Conservation (phyloP, 2,329 filamentous ascomycete genomes). For the Akanthomyces muscarius region DNA sequence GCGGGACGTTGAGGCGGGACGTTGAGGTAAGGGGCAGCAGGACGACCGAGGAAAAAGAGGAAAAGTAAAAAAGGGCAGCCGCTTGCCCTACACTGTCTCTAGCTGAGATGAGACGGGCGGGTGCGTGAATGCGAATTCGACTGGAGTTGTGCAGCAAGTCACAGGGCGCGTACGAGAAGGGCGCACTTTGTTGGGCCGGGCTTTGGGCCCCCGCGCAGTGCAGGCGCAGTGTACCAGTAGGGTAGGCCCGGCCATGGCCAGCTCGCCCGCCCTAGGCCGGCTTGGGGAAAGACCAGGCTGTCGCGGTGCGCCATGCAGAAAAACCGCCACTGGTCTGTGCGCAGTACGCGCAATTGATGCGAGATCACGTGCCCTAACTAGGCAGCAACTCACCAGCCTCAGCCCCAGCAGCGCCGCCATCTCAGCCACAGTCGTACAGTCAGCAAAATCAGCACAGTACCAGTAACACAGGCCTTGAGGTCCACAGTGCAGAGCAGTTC, state of each 20-base stretch:
- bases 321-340: constrained; percentile 2
- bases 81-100: neutral
- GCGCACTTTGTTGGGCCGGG: constrained; percentile 4
- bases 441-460: neutral
- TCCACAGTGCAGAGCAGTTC: neutral
- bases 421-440: constrained; percentile 11
- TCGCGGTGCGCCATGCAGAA: constrained; percentile 7
- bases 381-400: neutral
- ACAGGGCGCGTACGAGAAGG: constrained; percentile 10
- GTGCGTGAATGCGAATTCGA: constrained; percentile 3
- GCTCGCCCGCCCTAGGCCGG: neutral
- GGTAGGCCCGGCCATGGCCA: neutral
- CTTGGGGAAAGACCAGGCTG: constrained; percentile 2
- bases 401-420: neutral
- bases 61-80: neutral
- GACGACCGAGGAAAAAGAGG: neutral
- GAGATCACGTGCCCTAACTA: neutral
- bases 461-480: no score
- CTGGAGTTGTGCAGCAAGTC: neutral
- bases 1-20: neutral
- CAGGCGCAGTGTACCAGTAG: no score
- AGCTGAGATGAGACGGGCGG: neutral
- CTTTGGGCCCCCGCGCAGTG: neutral
- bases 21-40: neutral
- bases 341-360: constrained; percentile 9